Conservation (phyloP, 2,329 filamentous ascomycete species). For the Monilinia vaccinii-corymbosi region DNA sequence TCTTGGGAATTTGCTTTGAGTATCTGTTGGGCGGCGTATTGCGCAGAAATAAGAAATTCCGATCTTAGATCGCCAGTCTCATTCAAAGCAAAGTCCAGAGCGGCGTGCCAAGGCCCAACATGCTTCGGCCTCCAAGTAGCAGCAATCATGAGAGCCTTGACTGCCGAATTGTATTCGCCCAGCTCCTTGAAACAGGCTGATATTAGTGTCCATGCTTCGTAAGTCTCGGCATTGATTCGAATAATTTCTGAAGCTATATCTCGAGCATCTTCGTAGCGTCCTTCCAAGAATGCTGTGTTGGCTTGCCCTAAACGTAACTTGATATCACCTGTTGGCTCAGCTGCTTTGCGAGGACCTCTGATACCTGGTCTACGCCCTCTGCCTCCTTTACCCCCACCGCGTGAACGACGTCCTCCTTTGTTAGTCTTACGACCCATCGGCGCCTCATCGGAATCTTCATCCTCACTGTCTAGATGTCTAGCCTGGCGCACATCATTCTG, state of each 20-base stretch:
- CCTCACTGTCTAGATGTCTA: constrained; percentile 13
- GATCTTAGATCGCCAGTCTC: constrained; percentile 37
- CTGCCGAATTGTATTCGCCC: constrained; percentile 46
- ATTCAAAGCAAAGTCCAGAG: constrained; percentile 48
- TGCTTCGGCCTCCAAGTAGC: constrained; percentile 55
- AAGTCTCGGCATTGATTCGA: constrained; percentile 58
- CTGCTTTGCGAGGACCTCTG: constrained; percentile 43
- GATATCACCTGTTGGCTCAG: constrained; percentile 62
- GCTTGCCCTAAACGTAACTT: constrained; percentile 58
- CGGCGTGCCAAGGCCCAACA: constrained; percentile 47
- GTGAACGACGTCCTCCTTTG: constrained; percentile 2
- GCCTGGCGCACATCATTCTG: constrained; percentile 24
- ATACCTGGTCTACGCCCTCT: constrained; percentile 11
- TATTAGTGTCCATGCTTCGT: constrained; percentile 55
- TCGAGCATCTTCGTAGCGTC: constrained; percentile 51
- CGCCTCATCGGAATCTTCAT: background rate
- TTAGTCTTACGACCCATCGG: background rate
- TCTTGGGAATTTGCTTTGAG: constrained; percentile 45
- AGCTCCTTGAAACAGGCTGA: constrained; percentile 53
- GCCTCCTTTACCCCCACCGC: background rate
- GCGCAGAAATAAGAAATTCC: constrained; percentile 43
- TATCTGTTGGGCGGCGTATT: constrained; percentile 51
- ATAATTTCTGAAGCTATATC: constrained; percentile 54
- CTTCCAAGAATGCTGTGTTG: constrained; percentile 56
- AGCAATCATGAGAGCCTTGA: constrained; percentile 52